A percentile compares a stretch with the other conserved stretches of the same genome.
Evolutionary conservation across 2,329 filamentous ascomycete genomes (phyloP).

Genomic region (Aspergillus novoparasiticus): DNA sequence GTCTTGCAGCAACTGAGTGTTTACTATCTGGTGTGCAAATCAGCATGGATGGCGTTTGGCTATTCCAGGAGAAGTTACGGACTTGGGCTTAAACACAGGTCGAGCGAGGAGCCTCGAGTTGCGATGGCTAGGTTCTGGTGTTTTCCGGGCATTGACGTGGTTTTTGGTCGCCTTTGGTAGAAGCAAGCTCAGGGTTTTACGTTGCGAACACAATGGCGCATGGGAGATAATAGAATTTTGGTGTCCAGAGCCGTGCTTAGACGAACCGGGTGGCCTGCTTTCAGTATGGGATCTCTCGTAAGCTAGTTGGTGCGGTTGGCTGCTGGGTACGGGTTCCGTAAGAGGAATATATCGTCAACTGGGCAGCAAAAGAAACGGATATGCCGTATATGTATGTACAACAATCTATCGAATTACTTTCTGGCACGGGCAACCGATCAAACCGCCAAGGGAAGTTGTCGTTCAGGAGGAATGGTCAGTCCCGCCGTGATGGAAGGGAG

Average conservation of each 20-base stretch:
- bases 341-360: background rate
- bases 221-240: constrained; percentile 6
- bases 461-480: constrained; percentile 15
- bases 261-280: background rate
- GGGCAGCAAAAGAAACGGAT: background rate
- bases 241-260: background rate
- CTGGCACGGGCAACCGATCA: background rate
- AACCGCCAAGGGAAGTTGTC: background rate
- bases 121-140: constrained; percentile 6
- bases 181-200: constrained; percentile 3
- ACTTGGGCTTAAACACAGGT: constrained; percentile 8
- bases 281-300: background rate
- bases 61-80: constrained; percentile 10
- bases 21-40: constrained; percentile 23
- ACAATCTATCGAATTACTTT: constrained; percentile 8
- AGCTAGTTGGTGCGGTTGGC: background rate
- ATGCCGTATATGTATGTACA: constrained; percentile 6
- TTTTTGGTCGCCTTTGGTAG: constrained; percentile 2
- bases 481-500: constrained; percentile 29
- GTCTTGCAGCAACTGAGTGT: constrained; percentile 6
- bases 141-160: constrained; percentile 7
- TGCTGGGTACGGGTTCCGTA: background rate
- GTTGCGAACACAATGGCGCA: constrained; percentile 9
- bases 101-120: constrained; percentile 1
- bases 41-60: constrained; percentile 24